A percentile compares a stretch with the other conserved stretches of the same genome.
Evolutionary conservation across 805 yeast species (phyloP).

Genomic region (Kodamaea leandrae): DNA sequence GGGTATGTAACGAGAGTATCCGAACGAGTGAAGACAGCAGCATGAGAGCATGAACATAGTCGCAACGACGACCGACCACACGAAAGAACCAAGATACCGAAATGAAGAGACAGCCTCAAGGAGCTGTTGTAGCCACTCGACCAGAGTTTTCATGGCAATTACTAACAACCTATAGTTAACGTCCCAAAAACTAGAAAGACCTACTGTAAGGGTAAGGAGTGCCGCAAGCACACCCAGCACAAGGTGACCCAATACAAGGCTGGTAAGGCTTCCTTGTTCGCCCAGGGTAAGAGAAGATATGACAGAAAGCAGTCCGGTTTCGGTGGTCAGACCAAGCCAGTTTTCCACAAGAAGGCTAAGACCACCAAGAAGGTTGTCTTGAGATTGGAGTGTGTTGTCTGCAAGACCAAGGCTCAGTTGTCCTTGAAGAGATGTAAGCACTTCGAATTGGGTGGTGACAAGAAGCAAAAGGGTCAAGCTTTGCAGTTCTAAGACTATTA

Average conservation of each 20-base stretch:
- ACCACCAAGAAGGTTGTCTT: conserved; percentile 99
- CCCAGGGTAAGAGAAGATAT: conserved; percentile 99
- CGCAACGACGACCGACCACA: neutral
- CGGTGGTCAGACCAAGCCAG: conserved; percentile 99
- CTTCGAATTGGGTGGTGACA: conserved; percentile 99
- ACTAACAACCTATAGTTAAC: conserved; percentile 70
- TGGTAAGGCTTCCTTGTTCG: conserved; percentile 98
- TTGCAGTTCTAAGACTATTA: conserved; percentile 78
- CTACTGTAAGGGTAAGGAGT: conserved; percentile 98
- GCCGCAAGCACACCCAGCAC: conserved; percentile 99
- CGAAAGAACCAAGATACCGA: neutral
- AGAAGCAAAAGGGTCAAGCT: conserved; percentile 99
- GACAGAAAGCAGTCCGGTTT: conserved; percentile 99
- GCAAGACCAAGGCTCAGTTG: conserved; percentile 98
- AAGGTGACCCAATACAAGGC: conserved; percentile 99
- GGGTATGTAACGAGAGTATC: conserved; percentile 20
- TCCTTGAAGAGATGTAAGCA: conserved; percentile 99
- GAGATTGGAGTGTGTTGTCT: conserved; percentile 97
- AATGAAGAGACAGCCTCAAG: too few species aligned
- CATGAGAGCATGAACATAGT: neutral
- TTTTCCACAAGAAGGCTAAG: conserved; percentile 99
- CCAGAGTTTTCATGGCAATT: conserved; percentile 7
- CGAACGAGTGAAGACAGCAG: neutral
- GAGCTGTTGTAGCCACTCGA: too few species aligned
- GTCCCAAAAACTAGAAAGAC: conserved; percentile 99